Evolutionary conservation across 1,139 yeast species (phyloP).

Genomic region (Suzukiozyma palmioleophila): DNA sequence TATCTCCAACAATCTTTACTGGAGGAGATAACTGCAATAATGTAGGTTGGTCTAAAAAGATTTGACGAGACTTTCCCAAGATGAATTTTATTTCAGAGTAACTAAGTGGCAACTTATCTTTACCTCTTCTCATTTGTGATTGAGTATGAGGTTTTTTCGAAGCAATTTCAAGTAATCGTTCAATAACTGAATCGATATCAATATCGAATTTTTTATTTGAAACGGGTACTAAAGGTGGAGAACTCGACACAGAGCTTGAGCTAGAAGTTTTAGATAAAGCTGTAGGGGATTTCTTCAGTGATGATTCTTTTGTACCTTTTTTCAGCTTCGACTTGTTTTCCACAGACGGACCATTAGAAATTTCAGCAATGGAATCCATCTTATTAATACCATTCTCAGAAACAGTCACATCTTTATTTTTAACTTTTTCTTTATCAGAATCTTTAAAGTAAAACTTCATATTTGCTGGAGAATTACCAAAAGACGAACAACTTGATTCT

Average conservation of each 20-base stretch:
- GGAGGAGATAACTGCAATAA: conserved; percentile 75
- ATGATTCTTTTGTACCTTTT: conserved; percentile 3
- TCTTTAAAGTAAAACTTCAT: conserved; percentile 6
- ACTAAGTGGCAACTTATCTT: conserved; percentile 42
- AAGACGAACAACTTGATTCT: conserved; percentile 14
- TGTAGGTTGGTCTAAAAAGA: conserved; percentile 74
- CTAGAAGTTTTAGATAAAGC: conserved; percentile 8
- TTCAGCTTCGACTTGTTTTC: conserved; percentile 35
- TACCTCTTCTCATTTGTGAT: conserved; percentile 22
- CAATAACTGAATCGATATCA: conserved; percentile 54
- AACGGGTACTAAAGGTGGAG: conserved; percentile 24
- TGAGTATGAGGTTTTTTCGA: conserved; percentile 16
- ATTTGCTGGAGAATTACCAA: conserved; percentile 4
- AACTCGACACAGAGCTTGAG: conserved; percentile 19
- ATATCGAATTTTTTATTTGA: conserved; percentile 20
- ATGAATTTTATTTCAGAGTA: conserved; percentile 59
- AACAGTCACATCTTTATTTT: conserved; percentile 8
- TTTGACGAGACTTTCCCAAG: conserved; percentile 62
- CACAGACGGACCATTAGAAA: conserved; percentile 12
- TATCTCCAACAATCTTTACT: conserved; percentile 82
- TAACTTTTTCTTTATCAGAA: conserved; percentile 9
- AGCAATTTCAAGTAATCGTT: conserved; percentile 47
- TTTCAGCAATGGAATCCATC: conserved; percentile 43
- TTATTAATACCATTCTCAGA: conserved; percentile 15
- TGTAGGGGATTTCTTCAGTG: conserved; percentile 8